Conservation (phyloP, 148 eudicot species). For the Amaranthus hypochondriacus region DNA sequence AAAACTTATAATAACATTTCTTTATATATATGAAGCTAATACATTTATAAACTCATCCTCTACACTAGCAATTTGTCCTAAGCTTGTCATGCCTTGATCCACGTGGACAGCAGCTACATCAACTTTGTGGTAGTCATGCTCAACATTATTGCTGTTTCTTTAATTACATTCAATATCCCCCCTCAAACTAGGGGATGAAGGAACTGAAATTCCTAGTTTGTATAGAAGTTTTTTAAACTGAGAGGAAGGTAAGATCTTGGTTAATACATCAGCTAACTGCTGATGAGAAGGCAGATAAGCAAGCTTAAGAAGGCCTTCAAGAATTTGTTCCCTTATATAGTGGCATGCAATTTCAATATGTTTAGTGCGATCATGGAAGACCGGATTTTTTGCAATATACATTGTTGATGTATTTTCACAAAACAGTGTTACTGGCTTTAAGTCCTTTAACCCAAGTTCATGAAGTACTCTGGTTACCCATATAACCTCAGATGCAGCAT, state of each 20-base stretch:
- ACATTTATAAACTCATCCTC: too few relatives aligned
- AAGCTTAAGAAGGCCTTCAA: not conserved
- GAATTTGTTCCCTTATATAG: not conserved
- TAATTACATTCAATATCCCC: too few relatives aligned
- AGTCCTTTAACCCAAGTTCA: not conserved
- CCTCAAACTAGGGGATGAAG: too few relatives aligned
- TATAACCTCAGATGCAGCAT: not conserved
- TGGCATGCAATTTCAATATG: not conserved
- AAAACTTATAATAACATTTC: too few relatives aligned
- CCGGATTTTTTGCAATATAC: not conserved
- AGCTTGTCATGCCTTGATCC: too few relatives aligned
- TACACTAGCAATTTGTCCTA: too few relatives aligned
- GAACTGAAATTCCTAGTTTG: conserved; percentile 2
- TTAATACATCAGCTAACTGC: conserved; percentile 7
- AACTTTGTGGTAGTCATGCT: too few relatives aligned
- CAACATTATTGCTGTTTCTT: too few relatives aligned
- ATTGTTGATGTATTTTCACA: conserved; percentile 1
- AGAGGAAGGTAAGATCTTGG: not conserved
- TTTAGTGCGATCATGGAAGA: conserved; percentile 3
- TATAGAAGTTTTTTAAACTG: not conserved
- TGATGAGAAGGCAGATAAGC: not conserved
- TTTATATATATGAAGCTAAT: too few relatives aligned
- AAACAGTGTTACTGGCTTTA: not conserved
- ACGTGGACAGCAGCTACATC: too few relatives aligned
- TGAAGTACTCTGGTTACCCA: not conserved